These are phyloP conservation scores for Grosmannia huntii DNA, from an alignment of 2,329 filamentous ascomycete species.

Conservation along the genomic window DNA sequence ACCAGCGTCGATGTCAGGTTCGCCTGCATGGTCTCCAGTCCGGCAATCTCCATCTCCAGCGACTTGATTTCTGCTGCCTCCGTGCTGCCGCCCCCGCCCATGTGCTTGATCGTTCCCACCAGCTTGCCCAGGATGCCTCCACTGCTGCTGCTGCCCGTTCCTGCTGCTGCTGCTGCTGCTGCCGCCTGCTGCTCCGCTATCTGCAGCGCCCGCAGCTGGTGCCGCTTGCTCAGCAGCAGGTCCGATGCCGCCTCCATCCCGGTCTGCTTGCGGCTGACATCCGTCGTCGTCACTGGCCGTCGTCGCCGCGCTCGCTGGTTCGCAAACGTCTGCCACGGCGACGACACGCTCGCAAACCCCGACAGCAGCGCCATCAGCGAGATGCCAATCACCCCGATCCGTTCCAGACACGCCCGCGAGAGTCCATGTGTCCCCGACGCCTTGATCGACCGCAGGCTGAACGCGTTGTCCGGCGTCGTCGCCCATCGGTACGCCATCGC, in stretches of 20 bases:
- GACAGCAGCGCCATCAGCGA: conserved; percentile 79
- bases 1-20: conserved; percentile 54
- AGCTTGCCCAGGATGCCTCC: conserved; percentile 54
- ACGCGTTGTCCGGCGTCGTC: background rate
- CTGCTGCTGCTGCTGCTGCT: conserved; percentile 5
- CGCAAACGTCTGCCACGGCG: conserved; percentile 73
- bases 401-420: conserved; percentile 44
- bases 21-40: conserved; percentile 67
- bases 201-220: conserved; percentile 57
- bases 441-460: conserved; percentile 3
- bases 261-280: conserved; percentile 64
- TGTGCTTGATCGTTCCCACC: conserved; percentile 45
- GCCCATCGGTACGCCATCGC: conserved; percentile 14
- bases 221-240: conserved; percentile 64
- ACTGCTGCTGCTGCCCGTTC: conserved; percentile 1
- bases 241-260: conserved; percentile 69
- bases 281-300: conserved; percentile 56
- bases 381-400: conserved; percentile 76
- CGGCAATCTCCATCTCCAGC: conserved; percentile 63
- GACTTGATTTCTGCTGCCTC: conserved; percentile 49
- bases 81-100: conserved; percentile 33
- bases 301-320: conserved; percentile 34
- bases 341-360: conserved; percentile 78
- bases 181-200: conserved; percentile 13
- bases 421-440: conserved; percentile 17